Conservation (phyloP, 345 rosid genomes). For the Orychophragmus violaceus region DNA sequence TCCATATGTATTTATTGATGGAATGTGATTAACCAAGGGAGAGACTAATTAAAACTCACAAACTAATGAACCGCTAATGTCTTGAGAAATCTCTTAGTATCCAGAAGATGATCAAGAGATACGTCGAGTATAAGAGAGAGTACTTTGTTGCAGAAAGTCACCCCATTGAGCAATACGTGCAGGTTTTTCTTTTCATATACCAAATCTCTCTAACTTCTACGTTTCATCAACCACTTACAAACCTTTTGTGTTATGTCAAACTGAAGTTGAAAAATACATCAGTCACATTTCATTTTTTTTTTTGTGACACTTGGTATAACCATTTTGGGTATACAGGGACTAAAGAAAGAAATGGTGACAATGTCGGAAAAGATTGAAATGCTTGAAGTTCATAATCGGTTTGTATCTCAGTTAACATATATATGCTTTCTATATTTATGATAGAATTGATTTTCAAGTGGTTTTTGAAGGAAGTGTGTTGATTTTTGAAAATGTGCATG, state of each 20-base stretch:
- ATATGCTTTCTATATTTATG: not conserved
- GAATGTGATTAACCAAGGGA: not conserved
- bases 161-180: slow-evolving; percentile 15
- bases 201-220: not conserved
- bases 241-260: not conserved
- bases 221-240: not conserved
- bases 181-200: slow-evolving; percentile 3
- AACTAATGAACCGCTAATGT: not conserved
- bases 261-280: not conserved
- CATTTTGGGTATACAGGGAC: slow-evolving; percentile 31
- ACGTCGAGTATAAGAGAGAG: slow-evolving; percentile 26
- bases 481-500: not conserved
- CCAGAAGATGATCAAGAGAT: slow-evolving; percentile 41
- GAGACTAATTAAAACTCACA: not conserved
- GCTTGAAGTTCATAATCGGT: slow-evolving; percentile 51
- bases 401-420: not conserved
- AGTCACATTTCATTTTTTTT: not conserved
- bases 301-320: not conserved
- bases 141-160: not conserved
- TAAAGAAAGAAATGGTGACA: slow-evolving; percentile 34
- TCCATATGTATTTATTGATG: not conserved
- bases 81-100: slow-evolving; percentile 31
- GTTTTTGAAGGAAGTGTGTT: not conserved
- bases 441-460: not conserved
- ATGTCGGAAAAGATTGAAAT: slow-evolving; percentile 48